Conservation (phyloP, 306 rosid species). For the Fragaria vesca region DNA sequence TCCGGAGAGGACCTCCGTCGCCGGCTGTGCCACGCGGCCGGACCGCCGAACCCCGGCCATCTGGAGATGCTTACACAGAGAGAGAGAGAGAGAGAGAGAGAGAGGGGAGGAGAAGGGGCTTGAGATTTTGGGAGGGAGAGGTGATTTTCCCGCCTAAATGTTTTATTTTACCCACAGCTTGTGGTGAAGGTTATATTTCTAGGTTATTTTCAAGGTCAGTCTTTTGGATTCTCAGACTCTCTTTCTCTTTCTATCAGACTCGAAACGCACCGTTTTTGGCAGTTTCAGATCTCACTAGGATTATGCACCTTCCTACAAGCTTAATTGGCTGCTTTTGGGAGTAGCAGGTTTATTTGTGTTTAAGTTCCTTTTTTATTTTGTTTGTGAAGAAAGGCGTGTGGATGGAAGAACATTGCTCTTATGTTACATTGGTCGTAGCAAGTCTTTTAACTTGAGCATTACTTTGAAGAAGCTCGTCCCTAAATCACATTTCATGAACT, state of each 20-base stretch:
- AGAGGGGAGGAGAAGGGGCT: not conserved
- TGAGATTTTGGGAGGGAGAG: not conserved
- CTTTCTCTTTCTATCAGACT: not conserved
- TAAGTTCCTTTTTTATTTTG: too few relatives aligned
- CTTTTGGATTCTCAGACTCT: not conserved
- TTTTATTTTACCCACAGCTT: not conserved
- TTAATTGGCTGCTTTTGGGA: too few relatives aligned
- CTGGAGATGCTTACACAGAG: not conserved
- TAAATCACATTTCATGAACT: too few relatives aligned
- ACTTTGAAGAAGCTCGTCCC: too few relatives aligned
- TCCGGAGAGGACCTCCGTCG: not conserved
- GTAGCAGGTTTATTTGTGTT: too few relatives aligned
- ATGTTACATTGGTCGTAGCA: too few relatives aligned
- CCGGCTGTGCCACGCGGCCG: conserved; percentile 2
- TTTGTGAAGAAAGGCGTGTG: too few relatives aligned
- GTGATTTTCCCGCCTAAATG: conserved; percentile 62
- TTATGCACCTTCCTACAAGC: not conserved
- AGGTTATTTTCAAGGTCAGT: conserved; percentile 21
- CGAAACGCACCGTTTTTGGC: conserved; percentile 9
- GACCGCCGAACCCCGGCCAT: conserved; percentile 28
- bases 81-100: not conserved
- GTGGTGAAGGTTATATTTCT: conserved; percentile 15
- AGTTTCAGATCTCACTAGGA: not conserved
- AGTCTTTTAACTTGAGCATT: too few relatives aligned
- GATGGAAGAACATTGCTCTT: too few relatives aligned